Evolutionary conservation across 345 rosid genomes (phyloP).

Genomic region (Viola odorata): DNA sequence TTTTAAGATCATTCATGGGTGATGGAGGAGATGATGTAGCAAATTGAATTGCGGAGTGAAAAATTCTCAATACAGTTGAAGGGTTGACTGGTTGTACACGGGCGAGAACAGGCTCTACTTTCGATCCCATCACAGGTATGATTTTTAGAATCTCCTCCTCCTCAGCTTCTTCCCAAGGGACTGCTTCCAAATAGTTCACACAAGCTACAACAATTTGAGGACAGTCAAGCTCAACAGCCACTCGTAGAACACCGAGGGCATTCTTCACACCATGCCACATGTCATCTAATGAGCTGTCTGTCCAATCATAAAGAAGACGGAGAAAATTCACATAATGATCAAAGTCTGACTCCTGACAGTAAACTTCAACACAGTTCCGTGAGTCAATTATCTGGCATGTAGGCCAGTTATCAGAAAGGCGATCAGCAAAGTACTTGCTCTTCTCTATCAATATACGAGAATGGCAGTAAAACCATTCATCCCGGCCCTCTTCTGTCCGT

Average conservation of each 20-base stretch:
- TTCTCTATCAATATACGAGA: slow-evolving; percentile 57
- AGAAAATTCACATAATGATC: slow-evolving; percentile 71
- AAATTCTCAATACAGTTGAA: slow-evolving; percentile 44
- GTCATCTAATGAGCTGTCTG: slow-evolving; percentile 45
- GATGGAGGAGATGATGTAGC: slow-evolving; percentile 64
- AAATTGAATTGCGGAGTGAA: slow-evolving; percentile 54
- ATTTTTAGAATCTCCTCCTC: slow-evolving; percentile 78
- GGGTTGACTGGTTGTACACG: slow-evolving; percentile 74
- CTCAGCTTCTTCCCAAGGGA: slow-evolving; percentile 93
- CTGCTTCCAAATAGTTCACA: slow-evolving; percentile 83
- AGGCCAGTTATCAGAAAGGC: slow-evolving; percentile 89
- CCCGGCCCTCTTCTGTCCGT: slow-evolving; percentile 72
- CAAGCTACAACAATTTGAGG: slow-evolving; percentile 57
- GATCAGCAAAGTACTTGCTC: slow-evolving; percentile 77
- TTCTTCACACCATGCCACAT: slow-evolving; percentile 67
- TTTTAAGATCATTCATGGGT: slow-evolving; percentile 49
- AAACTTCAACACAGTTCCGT: slow-evolving; percentile 77
- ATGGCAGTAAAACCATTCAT: slow-evolving; percentile 85
- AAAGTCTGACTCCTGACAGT: slow-evolving; percentile 66
- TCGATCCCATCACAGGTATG: slow-evolving; percentile 56
- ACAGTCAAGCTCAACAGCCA: slow-evolving; percentile 63
- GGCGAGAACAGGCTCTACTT: slow-evolving; percentile 64
- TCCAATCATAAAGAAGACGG: slow-evolving; percentile 56
- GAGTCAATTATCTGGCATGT: slow-evolving; percentile 91
- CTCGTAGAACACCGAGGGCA: slow-evolving; percentile 73